A percentile compares a stretch with the other conserved stretches of the same genome.
Conservation (phyloP, 176 grass and related monocot species). For the Hyparrhenia diplandra region DNA sequence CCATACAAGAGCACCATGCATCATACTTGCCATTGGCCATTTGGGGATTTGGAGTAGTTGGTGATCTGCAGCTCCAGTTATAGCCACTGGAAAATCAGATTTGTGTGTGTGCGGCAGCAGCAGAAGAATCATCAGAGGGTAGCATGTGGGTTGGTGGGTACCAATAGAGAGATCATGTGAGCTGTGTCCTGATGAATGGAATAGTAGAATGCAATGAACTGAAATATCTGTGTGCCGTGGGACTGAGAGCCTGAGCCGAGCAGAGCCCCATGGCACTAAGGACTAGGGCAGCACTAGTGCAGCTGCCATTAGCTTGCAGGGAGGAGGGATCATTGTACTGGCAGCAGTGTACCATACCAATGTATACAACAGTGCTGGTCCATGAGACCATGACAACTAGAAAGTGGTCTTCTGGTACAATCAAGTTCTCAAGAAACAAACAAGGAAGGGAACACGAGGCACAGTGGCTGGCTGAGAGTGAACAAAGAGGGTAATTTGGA, state of each 20-base stretch:
- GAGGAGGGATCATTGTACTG: constrained; percentile 14
- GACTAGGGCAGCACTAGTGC: constrained; percentile 29
- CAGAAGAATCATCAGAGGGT: constrained; percentile 33
- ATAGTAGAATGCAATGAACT: constrained; percentile 2
- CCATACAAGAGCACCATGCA: constrained; percentile 12
- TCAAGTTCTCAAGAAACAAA: constrained; percentile 27
- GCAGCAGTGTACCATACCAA: too few relatives aligned
- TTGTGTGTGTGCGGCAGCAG: constrained; percentile 2
- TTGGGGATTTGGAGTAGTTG: constrained; percentile 21
- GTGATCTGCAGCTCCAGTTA: constrained; percentile 35
- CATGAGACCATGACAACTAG: too few relatives aligned
- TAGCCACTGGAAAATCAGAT: constrained; percentile 34
- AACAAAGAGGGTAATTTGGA: constrained; percentile 28
- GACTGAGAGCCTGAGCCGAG: neutral
- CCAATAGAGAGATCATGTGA: constrained; percentile 39
- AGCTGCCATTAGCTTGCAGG: constrained; percentile 40
- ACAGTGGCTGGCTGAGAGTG: constrained; percentile 2
- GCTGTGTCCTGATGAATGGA: constrained; percentile 25
- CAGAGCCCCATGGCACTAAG: constrained; percentile 20
- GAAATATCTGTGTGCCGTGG: constrained; percentile 32
- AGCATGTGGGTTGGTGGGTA: constrained; percentile 47
- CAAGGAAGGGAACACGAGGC: neutral
- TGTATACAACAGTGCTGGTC: constrained; percentile 34
- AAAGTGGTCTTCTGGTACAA: constrained; percentile 40
- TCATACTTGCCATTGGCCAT: constrained; percentile 11